Evolutionary conservation across 176 grass and related monocot species (phyloP).

Genomic region (Ananas comosus): DNA sequence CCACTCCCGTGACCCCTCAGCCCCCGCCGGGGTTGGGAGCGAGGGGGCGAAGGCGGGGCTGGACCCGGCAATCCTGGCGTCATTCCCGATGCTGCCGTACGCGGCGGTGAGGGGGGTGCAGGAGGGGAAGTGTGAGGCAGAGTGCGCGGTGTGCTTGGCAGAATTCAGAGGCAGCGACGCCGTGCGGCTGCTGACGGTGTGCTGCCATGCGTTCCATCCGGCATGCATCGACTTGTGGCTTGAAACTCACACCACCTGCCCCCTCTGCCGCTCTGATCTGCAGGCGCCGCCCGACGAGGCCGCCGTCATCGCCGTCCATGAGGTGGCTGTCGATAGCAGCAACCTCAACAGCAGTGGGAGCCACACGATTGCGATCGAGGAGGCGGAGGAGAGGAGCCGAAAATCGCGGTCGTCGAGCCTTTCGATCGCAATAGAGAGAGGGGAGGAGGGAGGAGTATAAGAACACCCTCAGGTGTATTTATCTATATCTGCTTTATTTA

Average conservation of each 20-base stretch:
- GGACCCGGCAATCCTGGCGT: constrained; percentile 33
- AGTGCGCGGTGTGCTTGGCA: constrained; percentile 61
- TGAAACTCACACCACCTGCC: constrained; percentile 39
- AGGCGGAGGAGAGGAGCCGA: background rate
- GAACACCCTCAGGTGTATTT: background rate
- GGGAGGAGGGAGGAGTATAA: background rate
- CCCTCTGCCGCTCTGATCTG: constrained; percentile 44
- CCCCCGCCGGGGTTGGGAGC: constrained; percentile 1
- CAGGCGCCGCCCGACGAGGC: background rate
- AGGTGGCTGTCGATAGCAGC: background rate
- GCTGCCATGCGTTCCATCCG: constrained; percentile 51
- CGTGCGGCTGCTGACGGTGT: constrained; percentile 49
- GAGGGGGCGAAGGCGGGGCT: constrained; percentile 36
- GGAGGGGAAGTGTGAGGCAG: constrained; percentile 2
- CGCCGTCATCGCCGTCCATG: background rate
- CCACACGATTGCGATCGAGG: background rate
- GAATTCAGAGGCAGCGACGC: constrained; percentile 35
- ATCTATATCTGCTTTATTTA: too few species aligned
- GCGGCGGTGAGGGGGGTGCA: background rate
- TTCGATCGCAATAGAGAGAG: background rate
- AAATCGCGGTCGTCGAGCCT: constrained; percentile 4
- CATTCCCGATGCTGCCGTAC: constrained; percentile 33
- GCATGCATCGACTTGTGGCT: constrained; percentile 64
- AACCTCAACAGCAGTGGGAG: background rate
- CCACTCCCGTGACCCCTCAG: constrained; percentile 9